Conservation (phyloP, 768 basidiomycete species). For the Trametes meyenii region DNA sequence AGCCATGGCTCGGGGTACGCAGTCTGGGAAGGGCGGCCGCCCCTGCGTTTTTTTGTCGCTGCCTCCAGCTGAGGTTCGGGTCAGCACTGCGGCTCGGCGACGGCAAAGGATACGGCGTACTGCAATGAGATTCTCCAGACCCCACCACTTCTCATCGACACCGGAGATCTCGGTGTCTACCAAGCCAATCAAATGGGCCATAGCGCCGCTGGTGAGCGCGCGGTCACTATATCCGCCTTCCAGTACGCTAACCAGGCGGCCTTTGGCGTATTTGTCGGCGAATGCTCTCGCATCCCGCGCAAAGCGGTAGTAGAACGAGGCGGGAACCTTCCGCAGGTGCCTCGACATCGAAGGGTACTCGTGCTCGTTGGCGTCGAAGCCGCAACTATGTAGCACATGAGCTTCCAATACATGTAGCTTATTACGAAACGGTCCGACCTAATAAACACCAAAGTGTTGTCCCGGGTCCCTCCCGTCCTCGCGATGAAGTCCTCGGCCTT, state of each 20-base stretch:
- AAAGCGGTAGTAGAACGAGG: constrained; percentile 84
- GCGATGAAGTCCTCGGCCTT: constrained; percentile 75
- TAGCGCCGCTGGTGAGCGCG: constrained; percentile 79
- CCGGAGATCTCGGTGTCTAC: constrained; percentile 34
- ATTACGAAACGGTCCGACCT: constrained; percentile 53
- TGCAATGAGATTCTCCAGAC: constrained; percentile 55
- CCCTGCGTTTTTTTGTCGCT: constrained; percentile 60
- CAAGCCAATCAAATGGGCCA: constrained; percentile 81
- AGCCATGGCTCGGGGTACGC: constrained; percentile 56
- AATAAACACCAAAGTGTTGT: constrained; percentile 83
- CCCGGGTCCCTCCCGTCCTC: constrained; percentile 60
- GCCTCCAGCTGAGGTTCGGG: constrained; percentile 58
- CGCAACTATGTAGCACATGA: constrained; percentile 57
- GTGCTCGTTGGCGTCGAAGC: constrained; percentile 94
- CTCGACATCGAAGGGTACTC: constrained; percentile 91
- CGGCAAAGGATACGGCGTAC: constrained; percentile 38
- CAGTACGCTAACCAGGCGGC: constrained; percentile 82
- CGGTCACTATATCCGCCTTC: constrained; percentile 96
- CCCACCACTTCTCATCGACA: constrained; percentile 62
- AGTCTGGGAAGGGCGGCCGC: constrained; percentile 46
- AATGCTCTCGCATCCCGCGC: constrained; percentile 70
- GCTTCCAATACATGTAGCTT: not conserved
- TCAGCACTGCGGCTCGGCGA: not conserved
- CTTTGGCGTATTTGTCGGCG: constrained; percentile 63
- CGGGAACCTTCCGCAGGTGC: constrained; percentile 87